A percentile compares a stretch with the other conserved stretches of the same genome.
phyloP scores from a whole-genome alignment of 257 asterid genomes.

The Salvia rosmarinus region DNA sequence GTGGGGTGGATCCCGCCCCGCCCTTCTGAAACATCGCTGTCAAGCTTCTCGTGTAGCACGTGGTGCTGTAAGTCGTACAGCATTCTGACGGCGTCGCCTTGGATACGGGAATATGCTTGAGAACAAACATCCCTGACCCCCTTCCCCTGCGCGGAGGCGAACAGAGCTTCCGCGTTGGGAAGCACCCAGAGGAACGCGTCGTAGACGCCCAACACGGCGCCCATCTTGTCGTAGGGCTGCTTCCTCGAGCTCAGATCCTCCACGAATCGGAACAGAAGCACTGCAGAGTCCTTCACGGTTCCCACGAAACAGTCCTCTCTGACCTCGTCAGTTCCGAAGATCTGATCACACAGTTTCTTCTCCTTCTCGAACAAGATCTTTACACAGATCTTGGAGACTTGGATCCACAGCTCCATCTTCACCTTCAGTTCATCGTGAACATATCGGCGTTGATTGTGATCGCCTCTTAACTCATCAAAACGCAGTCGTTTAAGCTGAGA shows the following conservation, averaged over 20 bases:
- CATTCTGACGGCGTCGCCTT: constrained; percentile 39
- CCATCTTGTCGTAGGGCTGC: constrained; percentile 40
- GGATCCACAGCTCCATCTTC: constrained; percentile 52
- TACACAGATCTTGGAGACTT: constrained; percentile 48
- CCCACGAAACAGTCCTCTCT: constrained; percentile 46
- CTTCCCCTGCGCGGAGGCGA: constrained; percentile 31
- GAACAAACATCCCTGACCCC: constrained; percentile 16
- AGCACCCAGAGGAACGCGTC: constrained; percentile 33
- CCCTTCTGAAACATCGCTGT: constrained; percentile 5
- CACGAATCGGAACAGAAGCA: constrained; percentile 37
- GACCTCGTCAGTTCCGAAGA: constrained; percentile 28
- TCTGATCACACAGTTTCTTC: constrained; percentile 38
- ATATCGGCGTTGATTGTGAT: constrained; percentile 11
- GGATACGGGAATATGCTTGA: constrained; percentile 12
- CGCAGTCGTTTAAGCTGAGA: constrained; percentile 42
- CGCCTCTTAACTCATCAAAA: constrained; percentile 37
- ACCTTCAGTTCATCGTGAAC: constrained; percentile 37
- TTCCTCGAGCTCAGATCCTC: constrained; percentile 34
- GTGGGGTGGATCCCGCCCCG: constrained; percentile 37
- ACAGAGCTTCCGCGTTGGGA: constrained; percentile 34
- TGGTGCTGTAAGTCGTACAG: constrained; percentile 33
- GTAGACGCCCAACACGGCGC: constrained; percentile 35
- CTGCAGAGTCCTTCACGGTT: constrained; percentile 45
- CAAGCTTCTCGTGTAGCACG: constrained; percentile 30
- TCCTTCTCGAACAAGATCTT: constrained; percentile 40